phyloP scores from a whole-genome alignment of 768 basidiomycete species.

The Artomyces pyxidatus region DNA sequence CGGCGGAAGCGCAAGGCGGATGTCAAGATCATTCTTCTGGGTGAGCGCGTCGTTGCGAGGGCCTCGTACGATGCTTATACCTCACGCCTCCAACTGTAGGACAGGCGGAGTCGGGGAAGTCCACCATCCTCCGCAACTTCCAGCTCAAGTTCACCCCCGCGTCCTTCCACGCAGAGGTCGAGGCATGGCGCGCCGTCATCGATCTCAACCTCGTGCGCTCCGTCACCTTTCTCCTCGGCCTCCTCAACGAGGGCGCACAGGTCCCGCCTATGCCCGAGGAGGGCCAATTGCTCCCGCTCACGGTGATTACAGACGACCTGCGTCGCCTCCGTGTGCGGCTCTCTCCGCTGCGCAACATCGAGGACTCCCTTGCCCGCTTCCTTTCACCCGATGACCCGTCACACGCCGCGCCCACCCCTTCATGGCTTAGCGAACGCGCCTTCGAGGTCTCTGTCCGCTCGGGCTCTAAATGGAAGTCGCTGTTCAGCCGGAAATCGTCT shows the following conservation, averaged over 20 bases:
- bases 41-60: conserved; percentile 32
- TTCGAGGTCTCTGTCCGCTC: conserved; percentile 43
- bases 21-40: conserved; percentile 49
- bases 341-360: conserved; percentile 47
- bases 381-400: conserved; percentile 28
- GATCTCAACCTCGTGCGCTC: conserved; percentile 60
- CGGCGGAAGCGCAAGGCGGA: conserved; percentile 30
- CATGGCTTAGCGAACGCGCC: conserved; percentile 29
- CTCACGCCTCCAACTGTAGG: conserved; percentile 26
- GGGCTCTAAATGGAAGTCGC: conserved; percentile 39
- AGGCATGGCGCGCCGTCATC: conserved; percentile 57
- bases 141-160: conserved; percentile 53
- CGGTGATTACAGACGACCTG: conserved; percentile 23
- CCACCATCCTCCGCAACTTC: conserved; percentile 59
- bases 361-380: conserved; percentile 37
- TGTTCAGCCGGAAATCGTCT: conserved; percentile 22
- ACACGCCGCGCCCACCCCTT: conserved; percentile 14
- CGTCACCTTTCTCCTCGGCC: conserved; percentile 35
- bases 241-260: conserved; percentile 22
- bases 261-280: conserved; percentile 9
- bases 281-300: conserved; percentile 8
- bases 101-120: conserved; percentile 64
- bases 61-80: not conserved
- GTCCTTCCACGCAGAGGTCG: conserved; percentile 48
- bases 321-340: conserved; percentile 42